Percentiles rank a stretch among this genome's conserved stretches.
Evolutionary conservation across 2,329 filamentous ascomycete species (phyloP).

Genomic region (Chrysoporthe austroafricana): DNA sequence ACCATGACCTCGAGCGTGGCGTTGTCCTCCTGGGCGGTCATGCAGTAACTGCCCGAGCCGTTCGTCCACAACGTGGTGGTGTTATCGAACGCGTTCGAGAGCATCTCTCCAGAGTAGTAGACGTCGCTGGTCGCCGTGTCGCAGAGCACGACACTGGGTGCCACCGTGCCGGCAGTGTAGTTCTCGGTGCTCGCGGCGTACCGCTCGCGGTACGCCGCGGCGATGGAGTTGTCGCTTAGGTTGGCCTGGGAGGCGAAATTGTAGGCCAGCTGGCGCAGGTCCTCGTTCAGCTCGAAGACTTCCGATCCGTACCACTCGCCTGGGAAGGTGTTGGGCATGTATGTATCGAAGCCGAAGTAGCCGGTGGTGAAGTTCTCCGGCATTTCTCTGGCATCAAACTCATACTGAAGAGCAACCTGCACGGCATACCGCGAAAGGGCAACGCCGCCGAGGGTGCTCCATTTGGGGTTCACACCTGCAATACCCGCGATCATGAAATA

Average conservation of each 20-base stretch:
- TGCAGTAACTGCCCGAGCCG: constrained; percentile 69
- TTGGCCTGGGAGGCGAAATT: constrained; percentile 54
- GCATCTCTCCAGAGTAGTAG: constrained; percentile 66
- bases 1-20: constrained; percentile 69
- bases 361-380: constrained; percentile 67
- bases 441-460: constrained; percentile 67
- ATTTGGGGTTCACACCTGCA: constrained; percentile 72
- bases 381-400: constrained; percentile 72
- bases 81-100: constrained; percentile 68
- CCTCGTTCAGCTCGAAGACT: constrained; percentile 68
- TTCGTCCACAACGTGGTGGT: constrained; percentile 68
- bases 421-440: constrained; percentile 72
- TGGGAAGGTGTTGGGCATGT: constrained; percentile 60
- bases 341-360: constrained; percentile 68
- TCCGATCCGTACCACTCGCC: constrained; percentile 67
- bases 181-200: constrained; percentile 50
- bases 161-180: constrained; percentile 47
- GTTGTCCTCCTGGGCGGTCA: constrained; percentile 75
- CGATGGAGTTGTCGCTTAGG: constrained; percentile 54
- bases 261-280: constrained; percentile 58
- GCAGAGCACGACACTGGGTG: constrained; percentile 64
- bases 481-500: constrained; percentile 77
- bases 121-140: constrained; percentile 73
- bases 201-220: constrained; percentile 56
- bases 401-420: constrained; percentile 76